A percentile compares a stretch with the other conserved stretches of the same genome.
Conservation (phyloP, 148 eudicot species). For the Persicaria maculosa region DNA sequence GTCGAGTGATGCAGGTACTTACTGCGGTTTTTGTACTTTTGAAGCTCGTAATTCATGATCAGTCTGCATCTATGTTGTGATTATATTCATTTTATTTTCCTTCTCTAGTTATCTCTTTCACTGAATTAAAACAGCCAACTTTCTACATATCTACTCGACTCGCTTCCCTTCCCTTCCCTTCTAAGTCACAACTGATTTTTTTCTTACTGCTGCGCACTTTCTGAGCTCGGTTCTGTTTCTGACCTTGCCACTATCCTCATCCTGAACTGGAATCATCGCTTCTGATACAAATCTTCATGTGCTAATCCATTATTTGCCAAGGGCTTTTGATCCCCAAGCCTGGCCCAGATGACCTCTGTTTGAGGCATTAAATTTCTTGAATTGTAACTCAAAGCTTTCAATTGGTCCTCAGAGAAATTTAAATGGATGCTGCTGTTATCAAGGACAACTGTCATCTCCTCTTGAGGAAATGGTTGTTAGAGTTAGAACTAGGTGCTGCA, state of each 20-base stretch:
- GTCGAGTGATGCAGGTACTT: slow-evolving; percentile 97
- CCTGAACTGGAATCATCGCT: background rate
- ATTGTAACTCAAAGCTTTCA: background rate
- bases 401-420: background rate
- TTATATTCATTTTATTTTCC: background rate
- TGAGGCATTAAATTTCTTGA: background rate
- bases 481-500: background rate
- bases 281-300: background rate
- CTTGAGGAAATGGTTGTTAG: background rate
- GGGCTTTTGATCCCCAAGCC: background rate
- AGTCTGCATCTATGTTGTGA: background rate
- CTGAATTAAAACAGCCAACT: too few species aligned
- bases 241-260: background rate
- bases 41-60: background rate
- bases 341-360: background rate
- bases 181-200: too few species aligned
- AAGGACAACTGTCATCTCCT: background rate
- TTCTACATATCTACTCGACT: too few species aligned
- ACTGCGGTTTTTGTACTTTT: background rate
- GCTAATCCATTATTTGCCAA: background rate
- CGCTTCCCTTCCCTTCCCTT: too few species aligned
- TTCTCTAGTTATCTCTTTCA: too few species aligned
- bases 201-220: too few species aligned
- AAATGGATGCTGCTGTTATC: background rate
- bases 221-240: too few species aligned